Conservation (phyloP, 139 green algal genomes). For the Tetradesmus lagerheimii region DNA sequence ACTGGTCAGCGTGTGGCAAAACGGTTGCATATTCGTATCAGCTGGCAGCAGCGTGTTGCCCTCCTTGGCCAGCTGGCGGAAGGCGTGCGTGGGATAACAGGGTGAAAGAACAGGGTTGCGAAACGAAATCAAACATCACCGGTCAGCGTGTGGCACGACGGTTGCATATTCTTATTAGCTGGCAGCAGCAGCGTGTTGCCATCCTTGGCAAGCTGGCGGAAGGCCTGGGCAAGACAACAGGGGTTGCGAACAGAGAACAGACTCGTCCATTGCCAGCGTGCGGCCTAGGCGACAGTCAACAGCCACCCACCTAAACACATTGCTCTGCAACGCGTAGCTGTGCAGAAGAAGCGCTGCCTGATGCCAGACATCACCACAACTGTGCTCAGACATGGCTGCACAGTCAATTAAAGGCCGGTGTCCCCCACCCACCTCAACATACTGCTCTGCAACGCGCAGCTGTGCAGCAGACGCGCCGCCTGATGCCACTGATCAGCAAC, state of each 20-base stretch:
- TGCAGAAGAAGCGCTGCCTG: conserved; percentile 75
- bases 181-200: conserved; percentile 94
- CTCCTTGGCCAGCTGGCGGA: conserved; percentile 88
- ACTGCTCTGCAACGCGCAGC: conserved; percentile 57
- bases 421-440: conserved; percentile 67
- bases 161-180: too few relatives aligned
- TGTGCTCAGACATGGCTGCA: too few relatives aligned
- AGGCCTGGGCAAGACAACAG: conserved; percentile 67
- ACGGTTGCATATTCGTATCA: too few relatives aligned
- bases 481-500: too few relatives aligned
- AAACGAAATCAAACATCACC: conserved; percentile 58
- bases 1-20: neutral
- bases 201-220: conserved; percentile 89
- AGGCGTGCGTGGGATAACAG: conserved; percentile 67
- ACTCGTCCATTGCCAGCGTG: neutral
- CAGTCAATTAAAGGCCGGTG: neutral
- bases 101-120: neutral
- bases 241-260: too few relatives aligned
- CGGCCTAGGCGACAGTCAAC: neutral
- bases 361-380: too few relatives aligned
- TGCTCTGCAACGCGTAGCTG: conserved; percentile 55
- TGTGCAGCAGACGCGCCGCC: conserved; percentile 53
- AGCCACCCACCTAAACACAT: conserved; percentile 69
- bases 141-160: conserved; percentile 94
- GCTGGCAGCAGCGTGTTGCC: conserved; percentile 83